Evolutionary conservation across 176 grass and related monocot species (phyloP), one percentile per base, ranked within the genome.

Genomic region (Musa schizocarpa): DNA sequence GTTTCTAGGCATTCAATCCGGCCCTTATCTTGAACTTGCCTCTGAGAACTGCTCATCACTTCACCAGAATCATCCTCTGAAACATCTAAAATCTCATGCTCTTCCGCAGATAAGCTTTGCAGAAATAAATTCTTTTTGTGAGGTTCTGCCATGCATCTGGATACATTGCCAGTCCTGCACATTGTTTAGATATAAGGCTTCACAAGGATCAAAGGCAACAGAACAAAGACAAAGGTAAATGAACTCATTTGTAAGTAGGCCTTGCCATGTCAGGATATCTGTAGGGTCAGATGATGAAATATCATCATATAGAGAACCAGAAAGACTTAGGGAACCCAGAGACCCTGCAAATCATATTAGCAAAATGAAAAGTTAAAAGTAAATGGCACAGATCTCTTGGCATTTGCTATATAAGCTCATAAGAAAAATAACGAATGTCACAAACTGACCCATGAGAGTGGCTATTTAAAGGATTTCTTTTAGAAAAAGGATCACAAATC

Each of bases 111-210:
- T 81, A 99, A 89, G 72, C 86, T 99, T 88, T 87, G 86, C 69
- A 99, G 74, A 87, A 99, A 99, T 25, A 94, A 77, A 82, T 92
- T 99, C 43, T 77, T 86, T 8, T 85, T 78, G 83, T 85, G 79
- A 74, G 73, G 82, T 84, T 89, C 88, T 77, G 78, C 57, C 21
- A 84, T 82, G 10, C 75, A 84, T 86, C 69, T 94, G 76, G 88
- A 79, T 51, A 92, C 90, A 71, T 87, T 88, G 62, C 88, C 95
- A 50, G 83, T 88, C 95, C 95, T 99, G 58, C 61, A 24, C 57
- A 77, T 50, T 52, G 19, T 77, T 50, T 65, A 63, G 48, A 64
- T 21, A 59, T 11, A 54, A 53, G 34, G 34, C 9, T 50, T 12
- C 11, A 59, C 19, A 64, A 20, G 26, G 13, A 29, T n/a, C 21